phyloP scores from a whole-genome alignment of 1,139 yeast genomes.

The Yarrowia galli region DNA sequence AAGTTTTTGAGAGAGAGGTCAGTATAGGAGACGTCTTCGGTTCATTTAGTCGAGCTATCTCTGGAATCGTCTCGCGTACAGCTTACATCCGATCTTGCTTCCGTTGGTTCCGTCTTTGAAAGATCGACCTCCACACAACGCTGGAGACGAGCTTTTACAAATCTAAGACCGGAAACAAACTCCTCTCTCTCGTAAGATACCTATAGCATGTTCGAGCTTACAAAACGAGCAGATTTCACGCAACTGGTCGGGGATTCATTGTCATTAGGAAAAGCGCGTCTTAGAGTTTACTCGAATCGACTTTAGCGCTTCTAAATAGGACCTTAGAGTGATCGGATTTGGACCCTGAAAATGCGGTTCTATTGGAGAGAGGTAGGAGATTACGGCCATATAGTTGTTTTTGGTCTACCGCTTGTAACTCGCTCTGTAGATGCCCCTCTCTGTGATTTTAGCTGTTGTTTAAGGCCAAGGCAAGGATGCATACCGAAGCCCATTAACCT shows the following conservation, averaged over 20 bases:
- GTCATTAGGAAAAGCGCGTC: background rate
- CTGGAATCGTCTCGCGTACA: too few species aligned
- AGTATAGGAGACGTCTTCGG: too few species aligned
- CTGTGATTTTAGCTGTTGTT: background rate
- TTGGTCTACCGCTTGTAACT: too few species aligned
- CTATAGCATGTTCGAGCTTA: background rate
- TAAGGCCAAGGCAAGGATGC: background rate
- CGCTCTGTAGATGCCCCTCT: background rate
- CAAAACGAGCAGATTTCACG: background rate
- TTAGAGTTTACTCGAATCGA: background rate
- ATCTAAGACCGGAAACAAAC: too few species aligned
- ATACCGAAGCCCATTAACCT: background rate
- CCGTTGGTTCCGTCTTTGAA: slow-evolving; percentile 15
- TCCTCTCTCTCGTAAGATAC: background rate
- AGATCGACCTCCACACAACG: too few species aligned
- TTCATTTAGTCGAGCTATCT: too few species aligned
- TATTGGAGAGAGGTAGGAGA: too few species aligned
- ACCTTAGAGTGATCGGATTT: background rate
- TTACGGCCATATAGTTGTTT: too few species aligned
- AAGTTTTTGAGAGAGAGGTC: background rate
- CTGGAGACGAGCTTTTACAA: background rate
- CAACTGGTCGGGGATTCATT: background rate
- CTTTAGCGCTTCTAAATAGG: background rate
- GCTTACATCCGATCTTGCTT: slow-evolving; percentile 29
- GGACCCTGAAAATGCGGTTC: too few species aligned